Percentiles rank a stretch among this genome's conserved stretches.
Conservation (phyloP, 257 asterid genomes). For the Gentiana macrophylla region DNA sequence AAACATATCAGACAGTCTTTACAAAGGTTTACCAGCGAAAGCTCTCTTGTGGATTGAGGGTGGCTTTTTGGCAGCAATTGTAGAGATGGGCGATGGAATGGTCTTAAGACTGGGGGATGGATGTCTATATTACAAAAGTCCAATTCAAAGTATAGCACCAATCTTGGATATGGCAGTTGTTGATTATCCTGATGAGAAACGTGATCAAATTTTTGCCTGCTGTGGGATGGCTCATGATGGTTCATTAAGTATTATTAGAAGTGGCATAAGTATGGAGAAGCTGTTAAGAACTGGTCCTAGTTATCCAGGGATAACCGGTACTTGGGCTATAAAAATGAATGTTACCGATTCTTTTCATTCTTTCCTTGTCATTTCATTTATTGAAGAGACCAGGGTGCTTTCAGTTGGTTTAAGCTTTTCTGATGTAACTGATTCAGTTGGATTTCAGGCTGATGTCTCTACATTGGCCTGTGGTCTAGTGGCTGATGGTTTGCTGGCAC, state of each 20-base stretch:
- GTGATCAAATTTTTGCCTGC: constrained; percentile 94
- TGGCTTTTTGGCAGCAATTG: constrained; percentile 72
- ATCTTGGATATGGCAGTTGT: constrained; percentile 83
- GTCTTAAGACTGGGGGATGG: constrained; percentile 73
- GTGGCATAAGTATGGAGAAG: constrained; percentile 90
- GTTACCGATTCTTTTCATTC: constrained; percentile 69
- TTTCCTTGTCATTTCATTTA: constrained; percentile 83
- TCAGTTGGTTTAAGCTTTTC: constrained; percentile 91
- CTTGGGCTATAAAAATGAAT: constrained; percentile 81
- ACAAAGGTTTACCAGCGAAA: constrained; percentile 60
- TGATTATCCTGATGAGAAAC: constrained; percentile 74
- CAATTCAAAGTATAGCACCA: constrained; percentile 89
- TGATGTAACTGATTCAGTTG: constrained; percentile 85
- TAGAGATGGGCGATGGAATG: constrained; percentile 97
- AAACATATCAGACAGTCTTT: constrained; percentile 73
- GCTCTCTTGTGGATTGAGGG: constrained; percentile 79
- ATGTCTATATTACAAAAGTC: constrained; percentile 48
- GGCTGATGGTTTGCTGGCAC: constrained; percentile 68
- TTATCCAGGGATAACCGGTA: constrained; percentile 87
- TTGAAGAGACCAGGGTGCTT: constrained; percentile 95
- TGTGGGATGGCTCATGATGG: constrained; percentile 96
- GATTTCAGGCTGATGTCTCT: constrained; percentile 79
- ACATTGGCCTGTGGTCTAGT: constrained; percentile 94
- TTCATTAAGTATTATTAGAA: constrained; percentile 73
- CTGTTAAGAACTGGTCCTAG: constrained; percentile 81